Evolutionary conservation across 768 basidiomycete genomes (phyloP).

Genomic region (Heimioporus sp.): DNA sequence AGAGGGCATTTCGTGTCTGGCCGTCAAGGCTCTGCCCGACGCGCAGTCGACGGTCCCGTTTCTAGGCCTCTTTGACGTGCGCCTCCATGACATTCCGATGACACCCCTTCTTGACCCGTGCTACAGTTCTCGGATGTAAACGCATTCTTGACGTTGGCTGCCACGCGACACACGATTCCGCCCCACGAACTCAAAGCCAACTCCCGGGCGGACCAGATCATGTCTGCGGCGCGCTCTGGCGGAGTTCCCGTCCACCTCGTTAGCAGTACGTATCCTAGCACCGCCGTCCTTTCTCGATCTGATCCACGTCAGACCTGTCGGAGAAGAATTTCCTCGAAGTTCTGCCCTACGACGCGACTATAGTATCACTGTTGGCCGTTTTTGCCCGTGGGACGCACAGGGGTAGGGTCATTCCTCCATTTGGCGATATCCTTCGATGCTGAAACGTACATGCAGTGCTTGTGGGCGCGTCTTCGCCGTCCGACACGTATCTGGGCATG

Average conservation of each 20-base stretch:
- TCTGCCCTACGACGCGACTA: constrained; percentile 59
- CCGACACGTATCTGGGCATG: constrained; percentile 57
- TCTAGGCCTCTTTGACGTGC: constrained; percentile 74
- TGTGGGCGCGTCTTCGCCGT: constrained; percentile 46
- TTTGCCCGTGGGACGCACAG: constrained; percentile 75
- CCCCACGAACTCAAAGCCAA: constrained; percentile 60
- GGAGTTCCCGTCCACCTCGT: constrained; percentile 73
- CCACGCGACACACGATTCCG: constrained; percentile 67
- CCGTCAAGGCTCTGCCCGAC: constrained; percentile 42
- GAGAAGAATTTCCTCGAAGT: constrained; percentile 79
- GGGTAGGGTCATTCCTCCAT: constrained; percentile 40
- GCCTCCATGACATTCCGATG: constrained; percentile 19
- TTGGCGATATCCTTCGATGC: neutral
- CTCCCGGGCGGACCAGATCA: constrained; percentile 62
- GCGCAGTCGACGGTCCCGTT: constrained; percentile 28
- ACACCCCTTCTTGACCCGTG: constrained; percentile 3
- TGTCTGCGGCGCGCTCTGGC: constrained; percentile 72
- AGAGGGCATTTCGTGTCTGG: constrained; percentile 64
- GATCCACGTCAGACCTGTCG: constrained; percentile 58
- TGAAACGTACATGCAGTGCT: constrained; percentile 41
- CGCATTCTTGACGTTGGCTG: constrained; percentile 82
- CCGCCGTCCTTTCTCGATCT: neutral
- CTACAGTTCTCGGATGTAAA: constrained; percentile 80
- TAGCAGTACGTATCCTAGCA: constrained; percentile 54
- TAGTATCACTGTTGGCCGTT: constrained; percentile 58